Conservation (phyloP, 306 rosid species). For the Prunus mira region DNA sequence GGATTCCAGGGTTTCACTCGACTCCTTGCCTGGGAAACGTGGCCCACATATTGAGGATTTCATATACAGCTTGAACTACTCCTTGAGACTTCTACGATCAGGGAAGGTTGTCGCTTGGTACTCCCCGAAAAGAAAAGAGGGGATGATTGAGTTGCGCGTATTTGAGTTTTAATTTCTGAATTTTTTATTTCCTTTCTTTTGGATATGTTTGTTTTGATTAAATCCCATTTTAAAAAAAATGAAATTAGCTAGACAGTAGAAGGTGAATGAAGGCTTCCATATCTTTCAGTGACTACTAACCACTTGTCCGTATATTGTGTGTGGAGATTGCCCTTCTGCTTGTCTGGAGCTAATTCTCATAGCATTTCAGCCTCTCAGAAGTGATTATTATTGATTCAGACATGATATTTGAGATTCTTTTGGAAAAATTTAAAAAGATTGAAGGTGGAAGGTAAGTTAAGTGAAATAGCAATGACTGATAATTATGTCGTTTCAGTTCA, state of each 20-base stretch:
- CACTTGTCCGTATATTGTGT: background rate
- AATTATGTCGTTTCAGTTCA: too few species aligned
- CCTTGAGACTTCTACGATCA: conserved; percentile 50
- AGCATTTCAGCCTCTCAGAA: background rate
- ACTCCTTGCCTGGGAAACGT: conserved; percentile 36
- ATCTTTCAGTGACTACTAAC: background rate
- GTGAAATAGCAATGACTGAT: background rate
- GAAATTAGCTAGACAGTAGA: background rate
- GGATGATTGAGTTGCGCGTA: conserved; percentile 81
- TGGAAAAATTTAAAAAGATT: background rate
- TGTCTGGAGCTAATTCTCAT: background rate
- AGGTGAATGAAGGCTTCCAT: background rate
- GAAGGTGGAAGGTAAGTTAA: background rate
- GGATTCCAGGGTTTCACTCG: conserved; percentile 58
- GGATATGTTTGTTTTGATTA: conserved; percentile 14
- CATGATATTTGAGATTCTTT: background rate
- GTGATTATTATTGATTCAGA: background rate
- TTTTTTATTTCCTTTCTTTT: background rate
- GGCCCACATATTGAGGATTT: conserved; percentile 68
- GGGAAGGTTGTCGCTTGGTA: conserved; percentile 92
- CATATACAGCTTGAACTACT: conserved; percentile 67
- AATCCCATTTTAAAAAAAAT: background rate
- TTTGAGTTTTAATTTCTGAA: conserved; percentile 51
- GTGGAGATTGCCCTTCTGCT: background rate
- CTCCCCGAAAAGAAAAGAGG: conserved; percentile 85